These are phyloP conservation scores for Boechera retrofracta DNA, from an alignment of 345 rosid species.

Conservation along the genomic window DNA sequence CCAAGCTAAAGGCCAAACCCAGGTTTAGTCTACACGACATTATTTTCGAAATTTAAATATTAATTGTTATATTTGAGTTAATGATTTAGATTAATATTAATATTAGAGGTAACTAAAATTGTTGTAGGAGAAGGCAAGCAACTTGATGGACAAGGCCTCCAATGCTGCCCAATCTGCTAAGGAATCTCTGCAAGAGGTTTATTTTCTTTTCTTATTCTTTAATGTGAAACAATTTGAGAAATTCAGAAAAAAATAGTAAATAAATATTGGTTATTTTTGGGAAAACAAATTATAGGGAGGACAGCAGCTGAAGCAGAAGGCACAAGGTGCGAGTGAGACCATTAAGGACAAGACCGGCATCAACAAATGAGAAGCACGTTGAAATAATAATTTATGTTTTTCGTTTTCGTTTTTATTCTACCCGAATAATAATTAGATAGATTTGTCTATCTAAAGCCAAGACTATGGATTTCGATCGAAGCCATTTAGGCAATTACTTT, in stretches of 20 bases:
- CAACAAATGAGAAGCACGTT: constrained; percentile 50
- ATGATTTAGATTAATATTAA: not conserved
- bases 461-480: constrained; percentile 21
- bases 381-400: constrained; percentile 16
- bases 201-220: not conserved
- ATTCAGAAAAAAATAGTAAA: not conserved
- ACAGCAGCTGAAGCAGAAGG: constrained; percentile 60
- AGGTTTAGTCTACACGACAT: constrained; percentile 44
- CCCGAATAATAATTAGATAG: constrained; percentile 37
- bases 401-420: not conserved
- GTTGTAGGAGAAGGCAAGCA: constrained; percentile 66
- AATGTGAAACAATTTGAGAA: constrained; percentile 2
- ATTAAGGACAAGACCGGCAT: constrained; percentile 65
- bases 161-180: constrained; percentile 70
- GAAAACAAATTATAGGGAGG: constrained; percentile 52
- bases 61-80: not conserved
- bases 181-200: constrained; percentile 67
- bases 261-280: not conserved
- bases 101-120: constrained; percentile 3
- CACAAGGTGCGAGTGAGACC: constrained; percentile 68
- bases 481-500: constrained; percentile 16
- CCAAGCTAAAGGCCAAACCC: constrained; percentile 63
- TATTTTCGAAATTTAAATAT: not conserved
- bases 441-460: constrained; percentile 36
- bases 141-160: constrained; percentile 61